Base-by-base conservation (phyloP, 1,284 basidiomycete species). In the Vanrija pseudolonga region DNA sequence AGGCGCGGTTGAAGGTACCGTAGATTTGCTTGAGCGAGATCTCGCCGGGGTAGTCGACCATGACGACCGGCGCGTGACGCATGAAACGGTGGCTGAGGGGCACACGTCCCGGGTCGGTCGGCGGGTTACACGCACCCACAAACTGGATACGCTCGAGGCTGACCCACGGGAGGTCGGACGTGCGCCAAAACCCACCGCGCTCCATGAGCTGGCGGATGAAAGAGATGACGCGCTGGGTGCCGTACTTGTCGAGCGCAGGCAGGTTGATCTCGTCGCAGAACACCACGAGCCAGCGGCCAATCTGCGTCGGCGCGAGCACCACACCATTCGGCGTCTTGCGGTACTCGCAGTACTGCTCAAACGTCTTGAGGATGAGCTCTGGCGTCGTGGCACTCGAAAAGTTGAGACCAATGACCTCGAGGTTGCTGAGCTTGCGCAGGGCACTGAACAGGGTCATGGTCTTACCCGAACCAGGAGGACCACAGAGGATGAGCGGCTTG, bases 391-490 rank as follows among this genome's bases (percentile, higher is more conserved):
- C 96, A 72, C 92, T 96, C 41, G 97, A 99, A 77, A 99, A 98
- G 78, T 99, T 99, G 65, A 99, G 85, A 46, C 96, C 96, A 55
- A 97, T 94, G 45, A 98, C 92, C 71, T 98, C 96, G 86, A 99
- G 93, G 74, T 98, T 93, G 4, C 94, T 93, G 43, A 98, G 82
- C 76, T 98, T 98, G 53, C 96, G 87, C 32, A 99, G 83, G 5
- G 97, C 96, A 63, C 92, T 96, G 80, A 98, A 98, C n/a, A 99
- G 80, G 0, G 97, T 98, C 96, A 99, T 99, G 5, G 96, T 99
- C 80, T 99, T 99, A 39, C 96, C 96, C 22, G 95, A 98, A 69
- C 96, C 96, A 7, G 96, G 96, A 67, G 96, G 96, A 45, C 96
- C 96, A 73, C 96, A 99, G 20, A 99, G 83, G 85, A 99, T 90